Conservation (phyloP, 495 filamentous ascomycete genomes). For the Daldinia vernicosa region DNA sequence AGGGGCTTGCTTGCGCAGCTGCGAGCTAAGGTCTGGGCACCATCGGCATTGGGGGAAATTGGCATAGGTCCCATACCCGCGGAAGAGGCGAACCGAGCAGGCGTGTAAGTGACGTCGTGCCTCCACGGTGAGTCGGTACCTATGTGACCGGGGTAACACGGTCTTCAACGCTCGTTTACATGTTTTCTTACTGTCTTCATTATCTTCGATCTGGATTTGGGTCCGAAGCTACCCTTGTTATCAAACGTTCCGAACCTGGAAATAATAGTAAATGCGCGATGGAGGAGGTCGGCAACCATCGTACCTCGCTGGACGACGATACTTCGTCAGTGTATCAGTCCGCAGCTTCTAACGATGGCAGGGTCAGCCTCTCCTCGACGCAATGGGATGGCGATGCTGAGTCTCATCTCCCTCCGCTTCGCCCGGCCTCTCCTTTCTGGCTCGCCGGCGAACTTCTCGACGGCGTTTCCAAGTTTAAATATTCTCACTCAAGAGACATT, state of each 20-base stretch:
- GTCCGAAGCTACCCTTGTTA: conserved; percentile 8
- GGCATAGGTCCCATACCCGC: conserved; percentile 17
- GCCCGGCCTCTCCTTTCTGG: conserved; percentile 26
- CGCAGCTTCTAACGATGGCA: conserved; percentile 25
- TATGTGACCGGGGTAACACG: conserved; percentile 23
- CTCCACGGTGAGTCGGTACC: conserved; percentile 12
- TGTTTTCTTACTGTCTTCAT: conserved; percentile 15
- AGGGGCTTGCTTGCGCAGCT: conserved; percentile 11
- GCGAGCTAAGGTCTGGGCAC: conserved; percentile 22
- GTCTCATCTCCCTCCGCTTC: conserved; percentile 4
- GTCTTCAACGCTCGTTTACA: conserved; percentile 15
- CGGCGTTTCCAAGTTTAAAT: conserved; percentile 16
- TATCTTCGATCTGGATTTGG: conserved; percentile 14
- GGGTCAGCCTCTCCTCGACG: conserved; percentile 20
- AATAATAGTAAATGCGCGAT: conserved; percentile 23
- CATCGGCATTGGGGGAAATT: conserved; percentile 10
- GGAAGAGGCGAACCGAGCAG: conserved; percentile 18
- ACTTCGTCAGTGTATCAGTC: conserved; percentile 18
- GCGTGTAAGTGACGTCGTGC: conserved; percentile 29
- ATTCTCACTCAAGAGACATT: conserved; percentile 17
- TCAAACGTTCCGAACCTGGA: conserved; percentile 13
- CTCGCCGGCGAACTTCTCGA: conserved; percentile 30
- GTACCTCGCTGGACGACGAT: conserved; percentile 33
- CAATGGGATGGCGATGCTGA: conserved; percentile 24
- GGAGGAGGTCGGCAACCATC: conserved; percentile 36